These are phyloP conservation scores for Pisolithus thermaeus DNA, from an alignment of 1,284 basidiomycete species.

Conservation along the genomic window DNA sequence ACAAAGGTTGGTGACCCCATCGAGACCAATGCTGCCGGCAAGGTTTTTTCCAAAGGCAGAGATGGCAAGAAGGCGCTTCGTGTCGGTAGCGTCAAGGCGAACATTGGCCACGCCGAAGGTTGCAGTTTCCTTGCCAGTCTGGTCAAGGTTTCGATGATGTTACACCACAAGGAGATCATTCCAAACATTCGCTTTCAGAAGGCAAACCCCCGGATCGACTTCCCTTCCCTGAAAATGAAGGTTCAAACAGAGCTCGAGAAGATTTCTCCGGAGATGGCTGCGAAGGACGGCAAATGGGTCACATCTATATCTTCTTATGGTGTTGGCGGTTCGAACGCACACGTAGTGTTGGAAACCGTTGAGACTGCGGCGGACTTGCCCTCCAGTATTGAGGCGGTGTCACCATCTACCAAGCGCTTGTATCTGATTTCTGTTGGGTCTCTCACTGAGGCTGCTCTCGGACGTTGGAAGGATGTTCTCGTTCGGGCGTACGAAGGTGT, in stretches of 20 bases:
- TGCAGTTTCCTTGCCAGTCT: conserved; percentile 27
- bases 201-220: conserved; percentile 23
- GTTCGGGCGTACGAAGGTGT: conserved; percentile 8
- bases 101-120: conserved; percentile 27
- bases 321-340: conserved; percentile 25
- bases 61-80: conserved; percentile 17
- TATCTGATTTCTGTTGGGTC: conserved; percentile 21
- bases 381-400: neutral
- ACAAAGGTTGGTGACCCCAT: conserved; percentile 46
- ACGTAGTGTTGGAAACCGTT: conserved; percentile 21
- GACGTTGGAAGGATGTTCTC: conserved; percentile 22
- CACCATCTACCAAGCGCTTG: conserved; percentile 9
- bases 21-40: conserved; percentile 45
- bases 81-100: conserved; percentile 28
- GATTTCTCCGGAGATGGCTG: conserved; percentile 19
- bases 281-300: conserved; percentile 21
- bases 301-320: conserved; percentile 25
- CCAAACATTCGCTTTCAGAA: conserved; percentile 24
- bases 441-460: conserved; percentile 19
- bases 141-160: conserved; percentile 25
- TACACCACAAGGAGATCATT: conserved; percentile 23
- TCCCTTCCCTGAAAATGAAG: conserved; percentile 19
- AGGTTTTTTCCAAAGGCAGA: conserved; percentile 24
- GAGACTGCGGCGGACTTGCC: conserved; percentile 11
- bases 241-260: conserved; percentile 23